Evolutionary conservation across 2,329 filamentous ascomycete genomes (phyloP).

Genomic region (Alternaria triticina): DNA sequence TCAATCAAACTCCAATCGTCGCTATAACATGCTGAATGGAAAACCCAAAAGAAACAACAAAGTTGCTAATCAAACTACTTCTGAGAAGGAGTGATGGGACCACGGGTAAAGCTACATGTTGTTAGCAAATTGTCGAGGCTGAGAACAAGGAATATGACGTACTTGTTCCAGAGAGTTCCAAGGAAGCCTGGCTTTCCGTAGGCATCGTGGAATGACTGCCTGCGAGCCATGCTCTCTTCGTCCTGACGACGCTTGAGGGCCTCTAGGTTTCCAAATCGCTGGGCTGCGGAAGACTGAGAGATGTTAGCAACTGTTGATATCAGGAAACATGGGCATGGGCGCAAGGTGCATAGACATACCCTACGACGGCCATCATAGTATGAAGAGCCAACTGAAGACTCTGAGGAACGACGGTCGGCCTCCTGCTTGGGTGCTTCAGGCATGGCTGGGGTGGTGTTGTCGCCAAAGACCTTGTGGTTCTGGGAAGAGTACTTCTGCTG

Average conservation of each 20-base stretch:
- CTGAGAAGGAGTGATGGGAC: conserved; percentile 16
- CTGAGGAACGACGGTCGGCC: conserved; percentile 40
- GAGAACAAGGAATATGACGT: not conserved
- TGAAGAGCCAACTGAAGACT: conserved; percentile 34
- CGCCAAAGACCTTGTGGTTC: conserved; percentile 40
- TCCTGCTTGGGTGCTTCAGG: conserved; percentile 44
- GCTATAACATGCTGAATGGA: not conserved
- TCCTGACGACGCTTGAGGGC: conserved; percentile 44
- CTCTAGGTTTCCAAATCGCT: conserved; percentile 41
- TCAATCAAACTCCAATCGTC: not conserved
- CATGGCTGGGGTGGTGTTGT: conserved; percentile 36
- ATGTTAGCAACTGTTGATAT: conserved; percentile 6
- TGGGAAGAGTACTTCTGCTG: conserved; percentile 48
- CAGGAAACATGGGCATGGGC: not conserved
- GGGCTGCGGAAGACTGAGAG: conserved; percentile 36
- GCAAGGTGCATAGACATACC: conserved; percentile 18
- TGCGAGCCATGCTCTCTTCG: conserved; percentile 31
- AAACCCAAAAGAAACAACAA: not conserved
- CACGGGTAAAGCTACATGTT: conserved; percentile 40
- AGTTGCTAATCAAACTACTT: not conserved
- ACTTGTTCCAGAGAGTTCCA: conserved; percentile 47
- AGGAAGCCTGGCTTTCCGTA: conserved; percentile 43
- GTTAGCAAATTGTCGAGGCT: conserved; percentile 10
- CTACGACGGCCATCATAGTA: conserved; percentile 37
- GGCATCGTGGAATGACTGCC: conserved; percentile 41